phyloP scores from a whole-genome alignment of 805 yeast genomes.

The Babjeviella inositovora region DNA sequence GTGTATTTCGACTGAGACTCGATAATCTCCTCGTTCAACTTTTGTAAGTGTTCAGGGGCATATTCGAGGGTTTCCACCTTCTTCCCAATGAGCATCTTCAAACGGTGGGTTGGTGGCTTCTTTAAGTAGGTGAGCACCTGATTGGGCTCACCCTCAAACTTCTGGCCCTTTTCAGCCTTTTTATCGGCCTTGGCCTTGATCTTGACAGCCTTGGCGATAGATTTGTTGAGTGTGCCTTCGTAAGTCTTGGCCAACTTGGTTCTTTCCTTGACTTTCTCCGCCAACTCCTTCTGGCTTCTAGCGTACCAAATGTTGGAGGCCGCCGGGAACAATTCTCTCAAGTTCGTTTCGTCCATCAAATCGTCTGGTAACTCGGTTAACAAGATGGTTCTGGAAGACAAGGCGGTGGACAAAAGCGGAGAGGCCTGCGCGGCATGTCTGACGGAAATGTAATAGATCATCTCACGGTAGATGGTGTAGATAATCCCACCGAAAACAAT shows the following conservation, averaged over 20 bases:
- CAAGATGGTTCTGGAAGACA: conserved; percentile 58
- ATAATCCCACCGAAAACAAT: conserved; percentile 48
- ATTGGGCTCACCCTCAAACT: too few relatives aligned
- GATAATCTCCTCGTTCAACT: conserved; percentile 50
- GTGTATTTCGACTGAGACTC: conserved; percentile 37
- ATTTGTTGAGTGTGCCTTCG: conserved; percentile 50
- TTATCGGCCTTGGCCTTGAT: conserved; percentile 36
- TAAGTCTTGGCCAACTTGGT: conserved; percentile 40
- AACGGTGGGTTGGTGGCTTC: conserved; percentile 74
- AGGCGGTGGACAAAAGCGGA: conserved; percentile 53
- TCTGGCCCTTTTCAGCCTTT: conserved; percentile 38
- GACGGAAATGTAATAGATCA: conserved; percentile 52
- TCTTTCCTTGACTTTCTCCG: conserved; percentile 44
- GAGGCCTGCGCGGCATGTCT: conserved; percentile 64
- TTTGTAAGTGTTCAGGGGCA: conserved; percentile 49
- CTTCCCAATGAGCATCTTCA: conserved; percentile 57
- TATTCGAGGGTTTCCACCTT: conserved; percentile 78
- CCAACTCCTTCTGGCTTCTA: conserved; percentile 42
- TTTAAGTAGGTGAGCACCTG: conserved; percentile 49
- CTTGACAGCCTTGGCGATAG: conserved; percentile 42
- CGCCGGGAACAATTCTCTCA: conserved; percentile 48
- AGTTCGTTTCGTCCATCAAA: conserved; percentile 24
- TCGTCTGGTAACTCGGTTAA: conserved; percentile 49
- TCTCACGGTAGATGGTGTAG: conserved; percentile 56
- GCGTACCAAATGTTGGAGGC: conserved; percentile 45